A percentile compares a stretch with the other conserved stretches of the same genome.
phyloP scores from a whole-genome alignment of 208 protist genomes.

The Leishmania braziliensis region DNA sequence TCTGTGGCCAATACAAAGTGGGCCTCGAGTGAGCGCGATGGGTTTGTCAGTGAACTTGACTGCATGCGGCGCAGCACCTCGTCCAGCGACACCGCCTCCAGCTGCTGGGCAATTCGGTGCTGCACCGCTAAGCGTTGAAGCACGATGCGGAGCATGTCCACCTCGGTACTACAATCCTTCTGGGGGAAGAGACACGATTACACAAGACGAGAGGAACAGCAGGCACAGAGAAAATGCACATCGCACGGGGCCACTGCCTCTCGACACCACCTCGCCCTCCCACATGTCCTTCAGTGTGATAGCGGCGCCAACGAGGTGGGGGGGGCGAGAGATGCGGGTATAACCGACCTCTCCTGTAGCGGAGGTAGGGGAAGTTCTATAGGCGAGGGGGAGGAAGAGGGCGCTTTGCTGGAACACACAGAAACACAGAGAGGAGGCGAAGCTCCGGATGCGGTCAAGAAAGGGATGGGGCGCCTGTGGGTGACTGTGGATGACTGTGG shows the following conservation, averaged over 20 bases:
- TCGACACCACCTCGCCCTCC: not conserved
- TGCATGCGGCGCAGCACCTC: conserved; percentile 79
- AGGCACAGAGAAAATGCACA: not conserved
- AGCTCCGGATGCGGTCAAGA: not conserved
- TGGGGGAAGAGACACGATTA: not conserved
- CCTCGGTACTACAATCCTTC: not conserved
- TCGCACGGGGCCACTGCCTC: not conserved
- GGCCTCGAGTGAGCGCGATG: conserved; percentile 60
- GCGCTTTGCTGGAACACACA: not conserved
- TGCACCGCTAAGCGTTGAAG: conserved; percentile 30
- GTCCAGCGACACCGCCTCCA: conserved; percentile 55
- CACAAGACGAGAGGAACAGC: not conserved
- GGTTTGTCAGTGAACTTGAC: conserved; percentile 70
- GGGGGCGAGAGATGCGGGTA: no score
- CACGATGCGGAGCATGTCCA: conserved; percentile 25
- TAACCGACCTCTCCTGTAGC: not conserved
- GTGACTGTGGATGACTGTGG: no score
- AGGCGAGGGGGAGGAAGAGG: not conserved
- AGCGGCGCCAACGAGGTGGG: not conserved
- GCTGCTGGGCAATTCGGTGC: conserved; percentile 31
- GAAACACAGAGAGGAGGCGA: conserved; percentile 3
- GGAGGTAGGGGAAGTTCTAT: not conserved
- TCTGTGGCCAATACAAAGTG: conserved; percentile 48
- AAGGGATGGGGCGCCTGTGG: not conserved
- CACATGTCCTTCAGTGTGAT: not conserved